phyloP scores from a whole-genome alignment of 1,284 basidiomycete genomes.

The Cutaneotrichosporon dermatis region DNA sequence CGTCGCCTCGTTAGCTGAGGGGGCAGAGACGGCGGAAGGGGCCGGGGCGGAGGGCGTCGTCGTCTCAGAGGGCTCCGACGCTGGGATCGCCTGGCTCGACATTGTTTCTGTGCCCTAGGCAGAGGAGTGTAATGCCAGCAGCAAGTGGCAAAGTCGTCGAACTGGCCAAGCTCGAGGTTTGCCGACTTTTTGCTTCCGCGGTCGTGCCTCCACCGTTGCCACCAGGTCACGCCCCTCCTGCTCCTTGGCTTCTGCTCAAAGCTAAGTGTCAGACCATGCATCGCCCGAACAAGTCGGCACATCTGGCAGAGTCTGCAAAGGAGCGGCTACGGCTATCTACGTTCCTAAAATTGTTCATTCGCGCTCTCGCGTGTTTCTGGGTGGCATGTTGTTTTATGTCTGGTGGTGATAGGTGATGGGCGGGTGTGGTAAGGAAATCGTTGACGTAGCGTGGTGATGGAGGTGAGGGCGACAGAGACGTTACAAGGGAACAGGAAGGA shows the following conservation, averaged over 20 bases:
- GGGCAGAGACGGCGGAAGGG: too few species aligned
- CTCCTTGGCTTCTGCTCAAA: background rate
- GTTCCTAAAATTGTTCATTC: background rate
- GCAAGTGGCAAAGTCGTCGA: too few species aligned
- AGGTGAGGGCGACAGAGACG: background rate
- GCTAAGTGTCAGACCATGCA: background rate
- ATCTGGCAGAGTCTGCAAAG: background rate
- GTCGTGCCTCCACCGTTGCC: background rate
- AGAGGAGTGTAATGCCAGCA: background rate
- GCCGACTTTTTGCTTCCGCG: background rate
- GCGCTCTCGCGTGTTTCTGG: background rate
- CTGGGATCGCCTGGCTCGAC: background rate
- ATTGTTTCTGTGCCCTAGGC: background rate
- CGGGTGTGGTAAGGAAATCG: too few species aligned
- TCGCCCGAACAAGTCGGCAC: background rate
- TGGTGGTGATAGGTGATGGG: background rate
- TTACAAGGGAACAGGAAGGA: background rate
- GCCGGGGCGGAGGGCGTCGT: background rate
- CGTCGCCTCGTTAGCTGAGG: too few species aligned
- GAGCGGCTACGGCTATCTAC: slow-evolving; percentile 1
- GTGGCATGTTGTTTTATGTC: background rate
- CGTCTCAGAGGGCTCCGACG: too few species aligned
- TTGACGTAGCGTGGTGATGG: background rate
- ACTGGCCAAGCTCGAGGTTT: background rate
- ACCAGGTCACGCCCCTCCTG: background rate